Evolutionary conservation across 371 early-diverging fungal genomes (phyloP).

Genomic region (Mortierella sp.): DNA sequence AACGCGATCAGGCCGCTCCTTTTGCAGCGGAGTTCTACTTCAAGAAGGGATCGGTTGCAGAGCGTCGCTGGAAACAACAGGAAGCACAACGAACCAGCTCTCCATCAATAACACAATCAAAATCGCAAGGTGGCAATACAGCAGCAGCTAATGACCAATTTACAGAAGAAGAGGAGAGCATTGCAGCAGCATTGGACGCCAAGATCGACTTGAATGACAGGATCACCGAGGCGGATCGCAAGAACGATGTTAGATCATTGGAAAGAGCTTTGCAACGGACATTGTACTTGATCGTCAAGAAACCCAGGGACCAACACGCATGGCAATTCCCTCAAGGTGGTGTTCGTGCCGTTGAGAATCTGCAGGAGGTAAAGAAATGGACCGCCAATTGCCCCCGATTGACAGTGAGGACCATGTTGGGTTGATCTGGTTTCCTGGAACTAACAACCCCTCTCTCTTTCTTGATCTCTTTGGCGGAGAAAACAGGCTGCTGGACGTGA

Average conservation of each 20-base stretch:
- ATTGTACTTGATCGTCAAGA: slow-evolving; percentile 82
- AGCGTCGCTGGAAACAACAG: slow-evolving; percentile 74
- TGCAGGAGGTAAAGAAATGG: slow-evolving; percentile 69
- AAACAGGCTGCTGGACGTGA: slow-evolving; percentile 79
- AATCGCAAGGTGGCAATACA: slow-evolving; percentile 15
- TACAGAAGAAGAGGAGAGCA: slow-evolving; percentile 63
- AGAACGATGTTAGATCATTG: slow-evolving; percentile 73
- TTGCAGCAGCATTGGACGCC: slow-evolving; percentile 55
- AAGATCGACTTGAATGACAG: slow-evolving; percentile 62
- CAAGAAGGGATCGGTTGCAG: slow-evolving; percentile 88
- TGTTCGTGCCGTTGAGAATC: slow-evolving; percentile 69
- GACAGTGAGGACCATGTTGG: no score
- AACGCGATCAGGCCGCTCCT: slow-evolving; percentile 67
- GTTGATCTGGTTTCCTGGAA: no score
- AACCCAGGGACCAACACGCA: slow-evolving; percentile 62
- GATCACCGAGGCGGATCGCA: slow-evolving; percentile 74
- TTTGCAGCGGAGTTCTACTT: slow-evolving; percentile 90
- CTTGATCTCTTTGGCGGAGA: no score
- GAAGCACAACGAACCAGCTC: slow-evolving; percentile 34
- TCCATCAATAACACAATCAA: slow-evolving; percentile 12
- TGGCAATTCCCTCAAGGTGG: slow-evolving; percentile 87
- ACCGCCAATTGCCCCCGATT: no score
- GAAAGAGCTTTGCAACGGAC: slow-evolving; percentile 80
- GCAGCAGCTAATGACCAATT: slow-evolving; percentile 35
- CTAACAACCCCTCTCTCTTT: neutral